phyloP scores from a whole-genome alignment of 2,329 filamentous ascomycete species.

The Aspergillus udagawae region DNA sequence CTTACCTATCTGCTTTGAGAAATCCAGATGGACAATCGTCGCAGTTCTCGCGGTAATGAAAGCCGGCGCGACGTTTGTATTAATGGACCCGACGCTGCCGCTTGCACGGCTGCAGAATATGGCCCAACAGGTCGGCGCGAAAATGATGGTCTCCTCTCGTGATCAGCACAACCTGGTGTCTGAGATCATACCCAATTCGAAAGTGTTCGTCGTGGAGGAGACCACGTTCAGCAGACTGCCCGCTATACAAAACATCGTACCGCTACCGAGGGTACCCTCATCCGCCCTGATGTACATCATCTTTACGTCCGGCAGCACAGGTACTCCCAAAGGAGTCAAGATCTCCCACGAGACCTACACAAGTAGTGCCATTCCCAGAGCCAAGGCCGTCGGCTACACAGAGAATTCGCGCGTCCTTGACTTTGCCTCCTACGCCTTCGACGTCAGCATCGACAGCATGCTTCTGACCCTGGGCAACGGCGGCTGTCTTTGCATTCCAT shows the following conservation, averaged over 20 bases:
- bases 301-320: slow-evolving; percentile 56
- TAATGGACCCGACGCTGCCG: slow-evolving; percentile 32
- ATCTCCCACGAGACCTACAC: slow-evolving; percentile 59
- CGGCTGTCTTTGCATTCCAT: slow-evolving; percentile 58
- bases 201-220: slow-evolving; percentile 24
- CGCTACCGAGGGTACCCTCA: slow-evolving; percentile 24
- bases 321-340: slow-evolving; percentile 54
- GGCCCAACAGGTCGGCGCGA: slow-evolving; percentile 25
- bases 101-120: slow-evolving; percentile 33
- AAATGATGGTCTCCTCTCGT: slow-evolving; percentile 27
- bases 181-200: slow-evolving; percentile 29
- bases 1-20: slow-evolving; percentile 32
- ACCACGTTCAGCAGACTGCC: slow-evolving; percentile 18
- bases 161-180: slow-evolving; percentile 25
- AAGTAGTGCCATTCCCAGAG: slow-evolving; percentile 53
- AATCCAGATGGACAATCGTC: slow-evolving; percentile 31
- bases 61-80: slow-evolving; percentile 26
- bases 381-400: slow-evolving; percentile 47
- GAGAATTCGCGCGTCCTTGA: slow-evolving; percentile 58
- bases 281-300: slow-evolving; percentile 54
- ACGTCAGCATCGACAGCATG: slow-evolving; percentile 52
- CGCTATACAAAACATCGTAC: slow-evolving; percentile 1
- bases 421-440: slow-evolving; percentile 53
- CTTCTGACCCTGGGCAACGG: slow-evolving; percentile 54
- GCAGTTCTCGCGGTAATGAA: slow-evolving; percentile 33